Base-by-base conservation (phyloP, 768 basidiomycete species). In the Pisolithus microcarpus region DNA sequence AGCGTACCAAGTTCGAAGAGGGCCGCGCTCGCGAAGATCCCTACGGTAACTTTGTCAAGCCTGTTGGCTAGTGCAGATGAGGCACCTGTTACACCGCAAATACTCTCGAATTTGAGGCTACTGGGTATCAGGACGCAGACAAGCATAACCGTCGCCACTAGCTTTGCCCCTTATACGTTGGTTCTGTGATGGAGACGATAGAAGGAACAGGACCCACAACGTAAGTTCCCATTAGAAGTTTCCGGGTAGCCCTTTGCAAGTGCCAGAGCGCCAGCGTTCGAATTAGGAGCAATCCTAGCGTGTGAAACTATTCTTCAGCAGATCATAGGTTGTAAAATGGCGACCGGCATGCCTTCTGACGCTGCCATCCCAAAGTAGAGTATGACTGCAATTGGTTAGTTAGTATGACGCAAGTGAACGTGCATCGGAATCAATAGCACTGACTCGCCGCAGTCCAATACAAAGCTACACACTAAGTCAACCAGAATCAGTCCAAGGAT, bases 261-360 rank as follows among this genome's bases (percentile, higher is more conserved):
- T 48, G 40, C 54, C 54, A 55, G 2, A 55, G 48, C 8, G 51
- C 54, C 40, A 52, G 39, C 16, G 51, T 52, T 15, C 54, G 54
- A 13, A 55, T 48, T 6, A 55, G 42, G 43, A 55, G 51, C 4
- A 55, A 38, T 24, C 53, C 53, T 54, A 3, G 11, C 5, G 18
- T 23, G 15, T n/a, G 28, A 7, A 10, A 5, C 18, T 40, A 7
- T 21, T 30, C 18, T 26, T n/a, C 21, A 24, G 16, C 4, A 44
- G 16, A 48, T 4, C 8, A 21, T 15, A 9, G 10, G 2, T 21
- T 42, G 3, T 5, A 28, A 7, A 21, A 4, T 24, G 3, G 7
- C 8, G 5, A 21, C 6, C 21, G 19, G 30, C 36, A 26, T 37
- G 31, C 54, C 54, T 49, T 55, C 54, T 2, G 54, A 43, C 23